A percentile compares a stretch with the other conserved stretches of the same genome.
phyloP scores from a whole-genome alignment of 371 early-diverging fungal species.

The Mucor sp. region DNA sequence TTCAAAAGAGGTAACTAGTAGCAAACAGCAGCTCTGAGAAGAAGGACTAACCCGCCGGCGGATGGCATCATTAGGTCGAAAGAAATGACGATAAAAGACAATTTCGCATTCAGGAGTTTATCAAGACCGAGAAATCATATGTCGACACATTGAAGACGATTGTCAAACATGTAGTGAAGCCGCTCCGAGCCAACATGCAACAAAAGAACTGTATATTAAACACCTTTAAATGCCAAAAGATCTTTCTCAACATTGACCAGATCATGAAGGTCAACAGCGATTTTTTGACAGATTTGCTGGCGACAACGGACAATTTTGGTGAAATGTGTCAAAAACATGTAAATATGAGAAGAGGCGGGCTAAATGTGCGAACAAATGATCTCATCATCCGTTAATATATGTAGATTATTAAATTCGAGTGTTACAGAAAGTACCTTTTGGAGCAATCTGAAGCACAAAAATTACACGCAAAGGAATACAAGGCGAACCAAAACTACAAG shows the following conservation, averaged over 20 bases:
- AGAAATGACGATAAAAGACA: conserved; percentile 34
- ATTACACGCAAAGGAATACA: conserved; percentile 38
- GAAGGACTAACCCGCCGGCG: background rate
- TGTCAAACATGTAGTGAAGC: conserved; percentile 35
- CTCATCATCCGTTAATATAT: background rate
- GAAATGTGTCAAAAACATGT: conserved; percentile 45
- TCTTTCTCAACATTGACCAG: conserved; percentile 49
- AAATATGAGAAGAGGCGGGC: conserved; percentile 9
- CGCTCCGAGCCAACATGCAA: conserved; percentile 23
- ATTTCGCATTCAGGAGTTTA: conserved; percentile 42
- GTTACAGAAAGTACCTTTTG: conserved; percentile 47
- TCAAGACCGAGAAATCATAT: conserved; percentile 42
- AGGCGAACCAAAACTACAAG: conserved; percentile 35
- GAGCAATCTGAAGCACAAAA: conserved; percentile 39
- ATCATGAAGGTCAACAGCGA: conserved; percentile 31
- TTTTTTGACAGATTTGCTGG: conserved; percentile 34
- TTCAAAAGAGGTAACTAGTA: background rate
- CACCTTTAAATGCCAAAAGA: conserved; percentile 39
- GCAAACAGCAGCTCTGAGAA: background rate
- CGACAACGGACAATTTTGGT: conserved; percentile 29
- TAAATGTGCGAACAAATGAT: background rate
- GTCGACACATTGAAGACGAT: conserved; percentile 37
- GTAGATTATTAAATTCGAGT: conserved; percentile 44
- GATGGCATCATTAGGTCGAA: conserved; percentile 1
- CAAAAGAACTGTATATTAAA: conserved; percentile 37